Evolutionary conservation across 163 green algal species (phyloP), one percentile per base, ranked within the genome.

Genomic region (Chlamydomonas reinhardtii): DNA sequence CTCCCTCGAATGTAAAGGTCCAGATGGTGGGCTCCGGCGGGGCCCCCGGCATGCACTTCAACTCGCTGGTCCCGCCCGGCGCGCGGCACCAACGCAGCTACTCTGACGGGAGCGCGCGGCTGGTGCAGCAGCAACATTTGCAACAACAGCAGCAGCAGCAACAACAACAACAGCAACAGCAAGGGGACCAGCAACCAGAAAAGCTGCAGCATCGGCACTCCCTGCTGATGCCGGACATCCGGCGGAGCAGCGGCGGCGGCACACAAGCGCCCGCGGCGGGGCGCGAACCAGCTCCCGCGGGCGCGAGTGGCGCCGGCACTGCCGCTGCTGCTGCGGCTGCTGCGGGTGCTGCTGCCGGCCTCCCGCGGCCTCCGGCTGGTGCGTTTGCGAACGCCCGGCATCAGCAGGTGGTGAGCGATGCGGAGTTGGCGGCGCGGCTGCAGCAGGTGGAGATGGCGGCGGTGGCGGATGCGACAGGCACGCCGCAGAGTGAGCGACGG

Each of bases 371-470:
- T n/a, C n/a, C 48, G 48, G 48, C 19, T 2, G 48, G 48, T 14
- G 48, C 48, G 12, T 56, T 56, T 19, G 48, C 48, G 9, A 14
- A 56, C 48, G 48, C 48, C 11, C 48, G 15, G 1, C 11, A 2
- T 6, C 71, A 34, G 19, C 75, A 52, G 78, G 20, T 22, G 14
- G 14, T 83, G 6, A 75, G 32, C 62, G 83, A 88, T 25, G 73
- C 64, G 32, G 83, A 66, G 52, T 52, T 88, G 12, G 83, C 83
- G 2, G 5, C 15, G 27, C 69, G 54, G 3, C 65, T 89, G n/a
- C 69, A 89, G 59, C 59, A 70, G 31, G 74, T 73, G 59, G 56
- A 82, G 74, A 29, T 73, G 32, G 56, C 68, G 32, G 74, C 74
- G 48, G 73, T 69, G 73, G 73, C 11, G 61, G 73, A 37, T 14